Conservation (phyloP, 2,329 filamentous ascomycete species). For the Trichoderma sp. region DNA sequence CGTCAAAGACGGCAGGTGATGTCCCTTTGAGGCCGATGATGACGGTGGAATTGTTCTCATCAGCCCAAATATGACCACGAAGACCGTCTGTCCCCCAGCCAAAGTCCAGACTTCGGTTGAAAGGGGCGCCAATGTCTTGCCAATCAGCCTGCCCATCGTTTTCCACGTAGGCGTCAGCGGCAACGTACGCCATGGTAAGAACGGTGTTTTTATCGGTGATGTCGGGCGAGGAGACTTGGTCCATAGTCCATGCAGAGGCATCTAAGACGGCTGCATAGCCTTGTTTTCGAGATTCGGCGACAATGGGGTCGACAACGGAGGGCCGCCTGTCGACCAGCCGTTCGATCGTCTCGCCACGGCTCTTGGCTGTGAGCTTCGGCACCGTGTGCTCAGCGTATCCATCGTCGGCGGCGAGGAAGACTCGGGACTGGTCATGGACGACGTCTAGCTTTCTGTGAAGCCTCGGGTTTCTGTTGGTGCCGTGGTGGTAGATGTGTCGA, state of each 20-base stretch:
- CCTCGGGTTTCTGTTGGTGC: slow-evolving; percentile 71
- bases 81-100: slow-evolving; percentile 90
- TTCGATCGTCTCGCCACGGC: slow-evolving; percentile 68
- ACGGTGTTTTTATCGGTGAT: slow-evolving; percentile 82
- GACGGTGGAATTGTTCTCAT: slow-evolving; percentile 79
- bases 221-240: slow-evolving; percentile 75
- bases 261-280: slow-evolving; percentile 67
- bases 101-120: slow-evolving; percentile 85
- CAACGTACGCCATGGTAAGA: slow-evolving; percentile 81
- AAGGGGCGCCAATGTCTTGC: slow-evolving; percentile 74
- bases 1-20: slow-evolving; percentile 86
- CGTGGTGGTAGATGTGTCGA: slow-evolving; percentile 90
- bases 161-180: slow-evolving; percentile 82
- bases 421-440: slow-evolving; percentile 45
- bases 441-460: slow-evolving; percentile 78
- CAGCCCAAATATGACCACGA: slow-evolving; percentile 87
- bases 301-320: slow-evolving; percentile 72
- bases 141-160: slow-evolving; percentile 71
- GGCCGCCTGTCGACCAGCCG: slow-evolving; percentile 76
- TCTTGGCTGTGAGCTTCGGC: slow-evolving; percentile 58
- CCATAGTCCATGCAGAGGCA: slow-evolving; percentile 76
- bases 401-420: slow-evolving; percentile 63
- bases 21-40: slow-evolving; percentile 94
- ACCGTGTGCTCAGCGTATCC: slow-evolving; percentile 51
- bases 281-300: slow-evolving; percentile 67